These are phyloP conservation scores for Hypoxylon sp. DNA, from an alignment of 2,329 filamentous ascomycete genomes.

Conservation along the genomic window DNA sequence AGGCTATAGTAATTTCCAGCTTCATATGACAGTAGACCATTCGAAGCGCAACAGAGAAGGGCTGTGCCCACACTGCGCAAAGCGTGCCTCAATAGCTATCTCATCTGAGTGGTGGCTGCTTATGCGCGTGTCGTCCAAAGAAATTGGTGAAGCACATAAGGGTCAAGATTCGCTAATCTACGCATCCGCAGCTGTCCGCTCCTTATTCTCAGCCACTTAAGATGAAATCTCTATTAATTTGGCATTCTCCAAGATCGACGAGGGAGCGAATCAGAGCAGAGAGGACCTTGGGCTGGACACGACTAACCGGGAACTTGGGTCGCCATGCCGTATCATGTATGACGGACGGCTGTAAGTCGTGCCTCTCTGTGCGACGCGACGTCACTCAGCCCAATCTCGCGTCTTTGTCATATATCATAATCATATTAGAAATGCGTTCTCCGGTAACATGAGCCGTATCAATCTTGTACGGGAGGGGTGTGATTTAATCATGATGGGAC, in stretches of 20 bases:
- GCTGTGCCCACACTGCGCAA: background rate
- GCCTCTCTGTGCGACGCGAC: constrained; percentile 8
- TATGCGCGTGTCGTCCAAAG: background rate
- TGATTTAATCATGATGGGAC: constrained; percentile 1
- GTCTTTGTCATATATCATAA: constrained; percentile 8
- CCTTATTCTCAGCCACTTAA: background rate
- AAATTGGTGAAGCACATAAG: background rate
- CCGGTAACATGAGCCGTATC: no score
- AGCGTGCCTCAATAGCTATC: background rate
- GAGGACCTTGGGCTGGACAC: constrained; percentile 7
- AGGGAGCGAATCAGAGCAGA: constrained; percentile 19
- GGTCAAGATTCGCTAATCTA: background rate
- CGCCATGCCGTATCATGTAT: constrained; percentile 29
- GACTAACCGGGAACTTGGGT: constrained; percentile 29
- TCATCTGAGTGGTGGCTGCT: background rate
- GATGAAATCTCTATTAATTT: constrained; percentile 9
- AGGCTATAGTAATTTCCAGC: constrained; percentile 4
- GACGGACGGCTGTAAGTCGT: constrained; percentile 23
- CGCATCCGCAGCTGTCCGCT: background rate
- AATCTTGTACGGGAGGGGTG: no score
- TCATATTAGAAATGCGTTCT: constrained; percentile 8
- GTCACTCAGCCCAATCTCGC: constrained; percentile 21
- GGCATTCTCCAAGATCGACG: background rate
- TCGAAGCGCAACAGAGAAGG: background rate
- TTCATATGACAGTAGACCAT: constrained; percentile 15